Conservation (phyloP, 2,329 filamentous ascomycete genomes). For the Botryotinia calthae region DNA sequence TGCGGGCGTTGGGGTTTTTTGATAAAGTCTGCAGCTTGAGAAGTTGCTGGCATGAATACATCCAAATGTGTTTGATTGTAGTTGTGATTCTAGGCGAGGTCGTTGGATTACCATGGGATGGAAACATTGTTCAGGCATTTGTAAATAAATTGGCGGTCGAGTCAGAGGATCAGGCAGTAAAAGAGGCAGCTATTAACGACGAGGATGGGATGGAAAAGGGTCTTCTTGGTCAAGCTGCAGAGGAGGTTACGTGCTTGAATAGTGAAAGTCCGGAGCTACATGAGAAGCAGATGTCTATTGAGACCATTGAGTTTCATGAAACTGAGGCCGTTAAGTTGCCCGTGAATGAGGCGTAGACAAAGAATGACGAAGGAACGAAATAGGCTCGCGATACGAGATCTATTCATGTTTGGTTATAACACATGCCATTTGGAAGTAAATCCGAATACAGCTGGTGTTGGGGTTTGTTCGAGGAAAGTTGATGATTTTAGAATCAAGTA, state of each 20-base stretch:
- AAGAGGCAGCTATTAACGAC: neutral
- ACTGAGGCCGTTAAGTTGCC: neutral
- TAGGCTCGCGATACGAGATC: neutral
- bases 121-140: neutral
- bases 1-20: neutral
- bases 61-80: neutral
- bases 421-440: neutral
- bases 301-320: neutral
- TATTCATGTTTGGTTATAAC: neutral
- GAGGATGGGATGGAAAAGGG: slow-evolving; percentile 1
- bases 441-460: neutral
- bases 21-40: neutral
- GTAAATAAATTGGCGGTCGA: neutral
- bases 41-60: neutral
- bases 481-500: neutral
- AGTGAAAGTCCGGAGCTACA: neutral
- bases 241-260: neutral
- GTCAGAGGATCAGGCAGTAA: neutral
- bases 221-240: neutral
- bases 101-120: neutral
- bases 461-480: neutral
- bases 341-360: neutral
- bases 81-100: neutral
- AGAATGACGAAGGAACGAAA: neutral
- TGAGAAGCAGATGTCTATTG: neutral